Percentiles rank a stretch among this genome's conserved stretches.
phyloP scores from a whole-genome alignment of 176 grass and related monocot species.

The Cenchrus purpureus region DNA sequence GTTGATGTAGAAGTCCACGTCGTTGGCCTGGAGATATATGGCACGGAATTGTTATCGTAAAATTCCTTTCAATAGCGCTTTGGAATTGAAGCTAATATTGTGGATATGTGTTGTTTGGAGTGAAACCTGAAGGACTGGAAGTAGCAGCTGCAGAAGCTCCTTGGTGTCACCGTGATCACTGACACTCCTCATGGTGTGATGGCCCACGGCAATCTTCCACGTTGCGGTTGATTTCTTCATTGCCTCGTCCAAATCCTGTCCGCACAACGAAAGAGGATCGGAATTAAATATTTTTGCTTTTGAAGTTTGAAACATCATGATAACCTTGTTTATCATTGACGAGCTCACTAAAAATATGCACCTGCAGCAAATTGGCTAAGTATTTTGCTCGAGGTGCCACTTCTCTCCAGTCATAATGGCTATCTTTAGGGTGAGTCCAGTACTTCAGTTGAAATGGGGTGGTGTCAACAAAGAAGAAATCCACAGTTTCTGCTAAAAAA shows the following conservation, averaged over 20 bases:
- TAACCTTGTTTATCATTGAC: not conserved
- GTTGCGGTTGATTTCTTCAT: slow-evolving; percentile 75
- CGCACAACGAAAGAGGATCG: not conserved
- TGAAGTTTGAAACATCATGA: not conserved
- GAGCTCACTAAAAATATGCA: slow-evolving; percentile 13
- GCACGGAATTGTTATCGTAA: not conserved
- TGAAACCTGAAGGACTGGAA: slow-evolving; percentile 81
- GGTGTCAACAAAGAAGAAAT: slow-evolving; percentile 82
- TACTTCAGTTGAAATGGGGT: slow-evolving; percentile 63
- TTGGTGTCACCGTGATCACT: slow-evolving; percentile 90
- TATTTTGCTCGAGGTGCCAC: slow-evolving; percentile 58
- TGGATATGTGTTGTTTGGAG: too few species aligned
- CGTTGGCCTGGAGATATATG: slow-evolving; percentile 47
- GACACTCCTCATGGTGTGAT: slow-evolving; percentile 92
- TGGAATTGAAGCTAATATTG: not conserved
- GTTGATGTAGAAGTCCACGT: slow-evolving; percentile 76
- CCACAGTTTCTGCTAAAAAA: slow-evolving; percentile 50
- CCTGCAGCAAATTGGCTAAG: slow-evolving; percentile 62
- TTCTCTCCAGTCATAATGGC: slow-evolving; percentile 73
- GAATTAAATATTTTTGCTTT: not conserved
- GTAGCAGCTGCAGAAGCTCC: slow-evolving; percentile 74
- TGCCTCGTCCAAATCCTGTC: slow-evolving; percentile 74
- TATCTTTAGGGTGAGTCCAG: slow-evolving; percentile 55
- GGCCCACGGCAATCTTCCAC: slow-evolving; percentile 94
- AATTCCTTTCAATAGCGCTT: not conserved